A percentile compares a stretch with the other conserved stretches of the same genome.
Evolutionary conservation across 768 basidiomycete species (phyloP).

Genomic region (Mycena latifolia): DNA sequence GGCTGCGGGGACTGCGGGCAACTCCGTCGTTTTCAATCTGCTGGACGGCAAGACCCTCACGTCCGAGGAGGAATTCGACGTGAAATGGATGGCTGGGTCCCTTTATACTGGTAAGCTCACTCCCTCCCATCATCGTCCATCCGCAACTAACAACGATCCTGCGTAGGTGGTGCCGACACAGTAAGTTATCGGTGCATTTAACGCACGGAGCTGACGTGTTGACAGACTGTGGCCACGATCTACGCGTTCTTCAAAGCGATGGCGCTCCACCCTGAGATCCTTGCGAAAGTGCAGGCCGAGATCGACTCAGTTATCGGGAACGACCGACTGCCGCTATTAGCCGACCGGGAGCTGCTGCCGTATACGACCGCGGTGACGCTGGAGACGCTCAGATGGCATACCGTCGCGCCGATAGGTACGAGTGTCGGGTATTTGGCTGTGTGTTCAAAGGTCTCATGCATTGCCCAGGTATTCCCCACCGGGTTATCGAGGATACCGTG

Average conservation of each 20-base stretch:
- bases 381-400: slow-evolving; percentile 54
- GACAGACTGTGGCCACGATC: slow-evolving; percentile 52
- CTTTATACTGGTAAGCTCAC: slow-evolving; percentile 53
- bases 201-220: not conserved
- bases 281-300: slow-evolving; percentile 54
- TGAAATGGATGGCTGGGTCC: slow-evolving; percentile 59
- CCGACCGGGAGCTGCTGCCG: slow-evolving; percentile 53
- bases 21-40: slow-evolving; percentile 48
- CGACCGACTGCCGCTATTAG: slow-evolving; percentile 52
- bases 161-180: slow-evolving; percentile 55
- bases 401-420: slow-evolving; percentile 48
- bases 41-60: slow-evolving; percentile 45
- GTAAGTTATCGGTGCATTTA: slow-evolving; percentile 37
- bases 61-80: slow-evolving; percentile 49
- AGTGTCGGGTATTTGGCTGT: too few species aligned
- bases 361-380: slow-evolving; percentile 54
- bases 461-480: slow-evolving; percentile 57
- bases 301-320: slow-evolving; percentile 54
- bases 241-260: slow-evolving; percentile 57
- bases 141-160: accelerated
- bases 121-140: too few species aligned
- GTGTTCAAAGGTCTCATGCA: too few species aligned
- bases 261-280: slow-evolving; percentile 52
- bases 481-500: slow-evolving; percentile 56
- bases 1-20: slow-evolving; percentile 49